phyloP scores from a whole-genome alignment of 2,329 filamentous ascomycete genomes.

The Hypoxylon sp. region DNA sequence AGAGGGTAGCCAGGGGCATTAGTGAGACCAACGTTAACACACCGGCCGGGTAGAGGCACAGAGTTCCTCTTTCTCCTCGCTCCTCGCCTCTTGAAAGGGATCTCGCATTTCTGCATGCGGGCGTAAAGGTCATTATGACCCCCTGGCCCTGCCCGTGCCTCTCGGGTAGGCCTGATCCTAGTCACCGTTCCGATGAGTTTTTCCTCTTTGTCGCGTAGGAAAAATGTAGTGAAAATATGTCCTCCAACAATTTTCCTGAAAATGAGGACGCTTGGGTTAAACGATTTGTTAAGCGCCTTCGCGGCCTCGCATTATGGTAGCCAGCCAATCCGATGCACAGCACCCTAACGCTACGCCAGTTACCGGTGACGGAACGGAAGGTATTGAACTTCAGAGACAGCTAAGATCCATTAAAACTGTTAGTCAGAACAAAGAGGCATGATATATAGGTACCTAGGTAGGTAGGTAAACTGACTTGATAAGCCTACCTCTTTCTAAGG shows the following conservation, averaged over 20 bases:
- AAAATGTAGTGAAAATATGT: constrained; percentile 54
- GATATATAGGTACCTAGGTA: too few species aligned
- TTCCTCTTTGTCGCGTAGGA: constrained; percentile 59
- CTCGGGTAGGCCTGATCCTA: constrained; percentile 68
- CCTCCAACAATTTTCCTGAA: constrained; percentile 44
- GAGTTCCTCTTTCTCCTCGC: constrained; percentile 46
- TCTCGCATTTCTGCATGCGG: constrained; percentile 59
- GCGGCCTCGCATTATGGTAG: background rate
- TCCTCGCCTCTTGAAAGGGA: constrained; percentile 63
- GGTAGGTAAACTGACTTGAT: background rate
- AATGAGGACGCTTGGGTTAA: too few species aligned
- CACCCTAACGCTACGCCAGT: too few species aligned
- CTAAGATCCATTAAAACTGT: background rate
- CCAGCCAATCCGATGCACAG: background rate
- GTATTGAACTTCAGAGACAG: background rate
- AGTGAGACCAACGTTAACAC: background rate
- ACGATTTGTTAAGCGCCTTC: too few species aligned
- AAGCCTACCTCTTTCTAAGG: too few species aligned
- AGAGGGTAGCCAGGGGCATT: background rate
- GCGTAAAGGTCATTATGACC: constrained; percentile 75
- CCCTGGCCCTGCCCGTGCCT: constrained; percentile 62
- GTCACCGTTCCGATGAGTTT: constrained; percentile 66
- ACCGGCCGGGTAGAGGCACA: background rate
- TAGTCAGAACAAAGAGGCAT: background rate
- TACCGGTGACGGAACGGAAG: too few species aligned